Evolutionary conservation across 345 rosid species (phyloP), one percentile per base, ranked within the genome.

Genomic region (sweet orange (Citrus sinensis)): DNA sequence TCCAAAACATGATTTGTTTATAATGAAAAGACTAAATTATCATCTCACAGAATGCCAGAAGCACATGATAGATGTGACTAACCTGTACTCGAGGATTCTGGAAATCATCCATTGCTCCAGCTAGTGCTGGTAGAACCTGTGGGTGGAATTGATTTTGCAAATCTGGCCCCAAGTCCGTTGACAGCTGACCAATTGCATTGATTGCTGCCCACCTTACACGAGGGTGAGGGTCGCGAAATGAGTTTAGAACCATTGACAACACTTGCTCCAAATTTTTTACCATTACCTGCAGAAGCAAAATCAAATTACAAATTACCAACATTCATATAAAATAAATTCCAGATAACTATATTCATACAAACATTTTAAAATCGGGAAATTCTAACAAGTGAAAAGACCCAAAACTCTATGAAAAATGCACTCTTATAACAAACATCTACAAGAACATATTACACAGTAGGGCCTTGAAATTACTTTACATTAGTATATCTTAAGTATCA

Each of bases 191-290:
- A 74, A 97, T 87, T 16, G 99, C 98, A 83, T 97, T 97, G 51
- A 97, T 94, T n/a, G 99, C 99, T 30, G 99, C 99, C 99, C 99
- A 97, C 61, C 98, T 93, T 42, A 93, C 99, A 35, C 99, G 97
- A 19, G 99, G 94, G 78, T 97, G 98, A 40, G 94, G 92, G 82
- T 93, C 92, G 67, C 82, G 93, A 84, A 94, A 97, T 46, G 95
- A 93, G 81, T 81, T 91, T 81, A 97, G 80, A 70, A 94, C 93
- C 98, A 94, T 97, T 13, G 93, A 82, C 37, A 94, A 89, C 71
- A 97, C 96, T 84, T 91, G 93, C 78, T 97, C 98, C 76, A 97
- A 88, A 76, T 85, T 94, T 88, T 94, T 94, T 56, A 93, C 80
- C 99, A 97, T 97, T 20, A 97, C 94, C 99, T 97, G 78, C 58